phyloP scores from a whole-genome alignment of 1,284 basidiomycete genomes.

The Tylopilus orsonianus region DNA sequence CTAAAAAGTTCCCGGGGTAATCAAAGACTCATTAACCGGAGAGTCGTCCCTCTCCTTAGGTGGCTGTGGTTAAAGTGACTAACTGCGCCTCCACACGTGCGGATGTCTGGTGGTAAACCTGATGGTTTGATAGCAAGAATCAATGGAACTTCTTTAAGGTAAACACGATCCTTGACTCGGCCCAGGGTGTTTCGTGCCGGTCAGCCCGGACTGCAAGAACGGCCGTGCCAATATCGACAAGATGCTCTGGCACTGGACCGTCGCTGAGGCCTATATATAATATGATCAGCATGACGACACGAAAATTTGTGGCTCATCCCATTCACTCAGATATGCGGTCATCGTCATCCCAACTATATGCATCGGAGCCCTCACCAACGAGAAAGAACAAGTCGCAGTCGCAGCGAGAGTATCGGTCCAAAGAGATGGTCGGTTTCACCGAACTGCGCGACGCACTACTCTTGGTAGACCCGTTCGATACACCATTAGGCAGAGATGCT shows the following conservation, averaged over 20 bases:
- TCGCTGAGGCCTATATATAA: conserved; percentile 21
- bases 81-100: background rate
- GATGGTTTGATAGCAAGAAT: background rate
- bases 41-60: background rate
- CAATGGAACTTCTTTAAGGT: background rate
- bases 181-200: background rate
- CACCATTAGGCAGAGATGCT: conserved; percentile 27
- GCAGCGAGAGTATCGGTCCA: conserved; percentile 33
- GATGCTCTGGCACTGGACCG: conserved; percentile 3
- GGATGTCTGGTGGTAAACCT: background rate
- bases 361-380: conserved; percentile 3
- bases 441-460: conserved; percentile 30
- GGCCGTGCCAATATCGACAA: background rate
- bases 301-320: conserved; percentile 3
- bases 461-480: conserved; percentile 27
- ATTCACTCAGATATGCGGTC: conserved; percentile 8
- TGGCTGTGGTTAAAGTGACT: conserved; percentile 7
- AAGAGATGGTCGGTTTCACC: conserved; percentile 34
- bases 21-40: background rate
- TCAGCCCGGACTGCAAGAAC: background rate
- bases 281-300: background rate
- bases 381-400: conserved; percentile 30
- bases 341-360: conserved; percentile 6
- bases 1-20: conserved; percentile 2
- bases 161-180: background rate